Evolutionary conservation across 306 rosid genomes (phyloP).

Genomic region (Ormosia semicastrata): DNA sequence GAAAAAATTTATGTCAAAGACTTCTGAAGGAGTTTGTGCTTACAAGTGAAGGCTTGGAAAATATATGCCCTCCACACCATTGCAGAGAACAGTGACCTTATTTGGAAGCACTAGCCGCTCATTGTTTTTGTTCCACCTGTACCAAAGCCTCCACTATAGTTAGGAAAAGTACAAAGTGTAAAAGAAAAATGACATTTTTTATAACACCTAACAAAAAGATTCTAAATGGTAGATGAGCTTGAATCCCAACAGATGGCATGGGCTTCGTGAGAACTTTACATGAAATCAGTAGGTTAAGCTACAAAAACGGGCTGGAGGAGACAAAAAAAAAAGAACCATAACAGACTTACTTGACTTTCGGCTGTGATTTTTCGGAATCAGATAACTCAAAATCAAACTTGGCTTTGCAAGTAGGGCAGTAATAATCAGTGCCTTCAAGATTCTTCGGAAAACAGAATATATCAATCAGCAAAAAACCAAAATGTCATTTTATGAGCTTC

Average conservation of each 20-base stretch:
- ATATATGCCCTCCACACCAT: conserved; percentile 88
- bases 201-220: not conserved
- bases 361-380: conserved; percentile 78
- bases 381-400: conserved; percentile 95
- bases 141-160: conserved; percentile 30
- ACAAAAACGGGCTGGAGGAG: not conserved
- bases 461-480: conserved; percentile 35
- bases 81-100: conserved; percentile 94
- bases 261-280: not conserved
- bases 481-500: conserved; percentile 23
- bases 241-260: not conserved
- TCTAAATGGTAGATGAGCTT: conserved; percentile 11
- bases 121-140: conserved; percentile 59
- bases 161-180: conserved; percentile 24
- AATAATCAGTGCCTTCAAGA: conserved; percentile 91
- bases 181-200: not conserved
- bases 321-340: not conserved
- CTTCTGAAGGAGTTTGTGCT: conserved; percentile 40
- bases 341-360: conserved; percentile 77
- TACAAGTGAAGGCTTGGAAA: conserved; percentile 98
- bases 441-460: conserved; percentile 50
- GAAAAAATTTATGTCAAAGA: not conserved
- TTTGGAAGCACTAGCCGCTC: conserved; percentile 63
- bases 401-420: conserved; percentile 96
- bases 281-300: not conserved